These are phyloP conservation scores for Yamadazyma atlantica DNA, from an alignment of 1,139 yeast genomes.

Conservation along the genomic window DNA sequence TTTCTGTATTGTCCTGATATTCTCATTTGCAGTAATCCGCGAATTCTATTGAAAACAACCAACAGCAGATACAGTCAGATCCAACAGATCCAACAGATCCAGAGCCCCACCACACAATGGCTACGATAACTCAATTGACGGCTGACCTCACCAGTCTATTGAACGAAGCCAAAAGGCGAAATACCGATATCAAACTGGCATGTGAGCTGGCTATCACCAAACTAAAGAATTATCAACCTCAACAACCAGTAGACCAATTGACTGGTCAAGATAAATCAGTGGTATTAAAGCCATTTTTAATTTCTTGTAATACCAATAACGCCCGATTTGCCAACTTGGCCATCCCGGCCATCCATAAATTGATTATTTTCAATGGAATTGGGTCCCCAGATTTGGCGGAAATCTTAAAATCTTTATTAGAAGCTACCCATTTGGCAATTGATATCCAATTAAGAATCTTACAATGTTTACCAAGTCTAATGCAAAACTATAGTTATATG, in stretches of 20 bases:
- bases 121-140: constrained; percentile 44
- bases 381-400: constrained; percentile 51
- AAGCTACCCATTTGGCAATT: constrained; percentile 71
- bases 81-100: too few species aligned
- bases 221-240: constrained; percentile 32
- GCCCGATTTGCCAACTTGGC: constrained; percentile 73
- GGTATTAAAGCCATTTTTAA: constrained; percentile 66
- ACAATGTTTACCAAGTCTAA: constrained; percentile 76
- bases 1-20: too few species aligned
- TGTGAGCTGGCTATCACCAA: constrained; percentile 60
- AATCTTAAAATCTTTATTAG: constrained; percentile 65
- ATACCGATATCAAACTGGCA: constrained; percentile 63
- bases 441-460: constrained; percentile 88
- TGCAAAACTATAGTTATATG: constrained; percentile 58
- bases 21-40: too few species aligned
- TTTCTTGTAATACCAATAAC: constrained; percentile 73
- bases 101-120: too few species aligned
- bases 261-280: constrained; percentile 44
- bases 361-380: constrained; percentile 50
- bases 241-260: constrained; percentile 17
- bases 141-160: constrained; percentile 60
- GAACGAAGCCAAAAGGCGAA: constrained; percentile 70
- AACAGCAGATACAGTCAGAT: too few species aligned
- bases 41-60: too few species aligned
- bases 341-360: constrained; percentile 63